Percentiles rank a stretch among this genome's conserved stretches.
Evolutionary conservation across 164 flowering plant genomes (phyloP).

Genomic region (Stephania cephalantha): DNA sequence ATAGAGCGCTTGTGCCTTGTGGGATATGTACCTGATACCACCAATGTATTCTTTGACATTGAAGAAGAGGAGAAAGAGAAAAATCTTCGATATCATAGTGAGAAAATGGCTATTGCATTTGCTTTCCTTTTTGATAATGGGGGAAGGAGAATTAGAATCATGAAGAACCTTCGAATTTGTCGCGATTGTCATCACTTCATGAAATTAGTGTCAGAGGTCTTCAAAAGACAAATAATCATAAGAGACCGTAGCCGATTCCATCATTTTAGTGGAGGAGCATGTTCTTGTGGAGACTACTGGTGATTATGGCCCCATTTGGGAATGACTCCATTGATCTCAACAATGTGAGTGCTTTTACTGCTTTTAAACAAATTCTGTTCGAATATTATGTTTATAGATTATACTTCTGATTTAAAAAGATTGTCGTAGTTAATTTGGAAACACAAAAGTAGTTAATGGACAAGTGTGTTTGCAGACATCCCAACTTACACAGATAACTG

Average conservation of each 20-base stretch:
- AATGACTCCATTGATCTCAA: too few relatives aligned
- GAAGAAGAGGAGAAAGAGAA: constrained; percentile 25
- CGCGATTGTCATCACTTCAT: constrained; percentile 49
- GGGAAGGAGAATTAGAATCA: constrained; percentile 18
- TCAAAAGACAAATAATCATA: constrained; percentile 32
- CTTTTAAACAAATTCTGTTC: too few relatives aligned
- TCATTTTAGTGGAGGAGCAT: constrained; percentile 36
- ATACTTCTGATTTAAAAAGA: too few relatives aligned
- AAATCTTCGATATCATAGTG: constrained; percentile 23
- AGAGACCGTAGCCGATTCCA: constrained; percentile 55
- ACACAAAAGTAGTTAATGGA: too few relatives aligned
- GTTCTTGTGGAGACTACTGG: constrained; percentile 54
- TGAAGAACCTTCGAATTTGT: constrained; percentile 57
- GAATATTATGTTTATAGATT: too few relatives aligned
- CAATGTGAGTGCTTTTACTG: too few relatives aligned
- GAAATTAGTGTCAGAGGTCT: constrained; percentile 43
- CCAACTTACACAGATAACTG: too few relatives aligned
- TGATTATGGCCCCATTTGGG: constrained; percentile 11
- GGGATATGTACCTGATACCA: constrained; percentile 27
- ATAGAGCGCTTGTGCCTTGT: constrained; percentile 13
- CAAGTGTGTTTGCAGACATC: too few relatives aligned
- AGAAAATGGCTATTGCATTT: constrained; percentile 30
- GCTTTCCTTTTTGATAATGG: constrained; percentile 11
- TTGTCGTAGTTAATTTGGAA: too few relatives aligned
- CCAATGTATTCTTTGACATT: constrained; percentile 18